Base-by-base conservation (phyloP, 345 rosid genomes). In the Citrus australasica region DNA sequence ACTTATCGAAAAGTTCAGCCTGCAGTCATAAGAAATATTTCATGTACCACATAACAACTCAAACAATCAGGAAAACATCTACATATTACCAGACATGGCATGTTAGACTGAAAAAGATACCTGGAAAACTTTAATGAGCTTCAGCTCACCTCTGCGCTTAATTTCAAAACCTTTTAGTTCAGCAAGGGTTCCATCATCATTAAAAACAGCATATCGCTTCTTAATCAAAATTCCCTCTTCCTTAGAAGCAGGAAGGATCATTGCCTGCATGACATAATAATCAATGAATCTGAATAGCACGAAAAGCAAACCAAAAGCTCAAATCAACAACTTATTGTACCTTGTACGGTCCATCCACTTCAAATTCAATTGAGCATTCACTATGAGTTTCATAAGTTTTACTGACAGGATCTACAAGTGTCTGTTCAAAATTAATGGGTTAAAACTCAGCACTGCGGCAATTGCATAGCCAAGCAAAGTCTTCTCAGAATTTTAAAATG, bases 291-390 rank as follows among this genome's bases (percentile, higher is more conserved):
- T 85, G 69, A 81, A 32, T 51, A 75, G 69, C 25, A 69, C 17
- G 53, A 82, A 80, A 79, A 74, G 30, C 22, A 53, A 37, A 73
- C 67, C 30, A 46, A 65, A 82, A 69, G n/a, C 32, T 76, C 60
- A 72, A 74, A 77, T 77, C 60, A 56, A 35, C 17, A 6, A 65
- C 38, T 55, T 48, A 51, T 5, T 56, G 38, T 91, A 93, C 98
- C 99, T 95, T 95, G 90, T 95, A 95, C 48, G 98, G 99, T 79
- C 99, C 99, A 89, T 95, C 99, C 81, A 95, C 99, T 89, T 95
- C 99, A 85, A 95, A 95, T 83, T 95, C 98, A 85, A 95, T 95
- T 69, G 99, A 95, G 87, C 99, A 95, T 88, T 95, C 99, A 76
- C 98, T 95, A 71, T 87, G 94, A 40, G 91, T 89, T 78, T 84